Percentiles rank a stretch among this genome's conserved stretches.
These are phyloP conservation scores for Berberis thunbergii DNA, from an alignment of 164 flowering plant species.

Conservation along the genomic window DNA sequence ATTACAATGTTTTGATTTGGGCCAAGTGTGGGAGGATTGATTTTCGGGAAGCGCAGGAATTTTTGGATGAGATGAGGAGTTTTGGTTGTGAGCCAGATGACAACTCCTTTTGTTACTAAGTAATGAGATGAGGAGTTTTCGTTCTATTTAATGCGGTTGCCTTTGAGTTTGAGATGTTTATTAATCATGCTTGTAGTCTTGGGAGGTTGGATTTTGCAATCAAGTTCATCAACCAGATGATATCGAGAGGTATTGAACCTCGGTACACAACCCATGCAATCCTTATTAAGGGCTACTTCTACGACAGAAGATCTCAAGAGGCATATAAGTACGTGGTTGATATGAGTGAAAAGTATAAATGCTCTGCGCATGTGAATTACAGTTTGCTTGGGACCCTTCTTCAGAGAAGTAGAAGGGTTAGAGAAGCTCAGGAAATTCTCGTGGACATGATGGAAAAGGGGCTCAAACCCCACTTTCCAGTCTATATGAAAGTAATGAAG, in stretches of 20 bases:
- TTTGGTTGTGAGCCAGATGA: constrained; percentile 30
- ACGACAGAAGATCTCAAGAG: constrained; percentile 22
- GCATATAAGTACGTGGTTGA: constrained; percentile 41
- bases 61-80: constrained; percentile 40
- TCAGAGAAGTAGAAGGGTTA: constrained; percentile 23
- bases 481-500: constrained; percentile 31
- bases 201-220: constrained; percentile 38
- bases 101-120: constrained; percentile 34
- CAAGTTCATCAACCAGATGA: constrained; percentile 35
- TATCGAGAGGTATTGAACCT: constrained; percentile 34
- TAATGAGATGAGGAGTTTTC: constrained; percentile 32
- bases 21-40: constrained; percentile 24
- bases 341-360: constrained; percentile 19
- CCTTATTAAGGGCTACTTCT: constrained; percentile 43
- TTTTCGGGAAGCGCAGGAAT: constrained; percentile 17
- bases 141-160: constrained; percentile 43
- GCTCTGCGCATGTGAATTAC: constrained; percentile 29
- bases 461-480: constrained; percentile 41
- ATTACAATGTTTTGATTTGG: constrained; percentile 41
- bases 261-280: constrained; percentile 48
- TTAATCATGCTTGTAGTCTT: constrained; percentile 21
- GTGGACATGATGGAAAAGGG: constrained; percentile 56
- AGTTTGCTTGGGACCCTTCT: constrained; percentile 56
- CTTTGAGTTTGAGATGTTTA: constrained; percentile 54
- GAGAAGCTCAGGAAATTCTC: constrained; percentile 38